A percentile compares a stretch with the other conserved stretches of the same genome.
Conservation (phyloP, 2,329 filamentous ascomycete species). For the Tricladium varicosporioides region DNA sequence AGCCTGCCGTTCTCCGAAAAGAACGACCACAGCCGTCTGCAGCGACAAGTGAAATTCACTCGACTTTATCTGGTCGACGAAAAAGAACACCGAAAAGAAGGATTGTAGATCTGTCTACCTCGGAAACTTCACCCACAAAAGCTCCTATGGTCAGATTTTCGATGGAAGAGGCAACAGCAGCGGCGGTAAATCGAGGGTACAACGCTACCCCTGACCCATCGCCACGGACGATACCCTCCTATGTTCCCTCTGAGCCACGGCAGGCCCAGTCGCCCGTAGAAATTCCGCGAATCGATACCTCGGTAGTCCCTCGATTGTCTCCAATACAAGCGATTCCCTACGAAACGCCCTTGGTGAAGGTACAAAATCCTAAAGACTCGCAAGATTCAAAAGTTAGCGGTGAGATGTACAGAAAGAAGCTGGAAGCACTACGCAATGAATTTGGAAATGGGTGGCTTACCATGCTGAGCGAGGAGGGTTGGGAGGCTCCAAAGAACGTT, state of each 20-base stretch:
- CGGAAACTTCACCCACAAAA: constrained; percentile 31
- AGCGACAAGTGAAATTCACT: constrained; percentile 56
- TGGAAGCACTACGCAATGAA: constrained; percentile 81
- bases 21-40: constrained; percentile 51
- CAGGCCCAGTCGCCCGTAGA: constrained; percentile 26
- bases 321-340: constrained; percentile 29
- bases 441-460: constrained; percentile 87
- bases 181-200: constrained; percentile 28
- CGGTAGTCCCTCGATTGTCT: constrained; percentile 27
- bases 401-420: constrained; percentile 81
- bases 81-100: constrained; percentile 59
- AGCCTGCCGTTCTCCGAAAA: constrained; percentile 55
- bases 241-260: constrained; percentile 29
- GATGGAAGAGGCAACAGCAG: constrained; percentile 17
- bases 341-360: constrained; percentile 23
- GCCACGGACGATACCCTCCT: constrained; percentile 29
- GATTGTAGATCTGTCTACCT: constrained; percentile 62
- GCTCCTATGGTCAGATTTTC: constrained; percentile 21
- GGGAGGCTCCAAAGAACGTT: constrained; percentile 42
- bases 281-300: constrained; percentile 29
- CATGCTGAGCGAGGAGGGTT: constrained; percentile 75
- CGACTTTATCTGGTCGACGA: constrained; percentile 56
- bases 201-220: constrained; percentile 32
- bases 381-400: constrained; percentile 66
- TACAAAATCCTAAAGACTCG: constrained; percentile 28